phyloP scores from a whole-genome alignment of 495 filamentous ascomycete species.

The Podospora anserina region DNA sequence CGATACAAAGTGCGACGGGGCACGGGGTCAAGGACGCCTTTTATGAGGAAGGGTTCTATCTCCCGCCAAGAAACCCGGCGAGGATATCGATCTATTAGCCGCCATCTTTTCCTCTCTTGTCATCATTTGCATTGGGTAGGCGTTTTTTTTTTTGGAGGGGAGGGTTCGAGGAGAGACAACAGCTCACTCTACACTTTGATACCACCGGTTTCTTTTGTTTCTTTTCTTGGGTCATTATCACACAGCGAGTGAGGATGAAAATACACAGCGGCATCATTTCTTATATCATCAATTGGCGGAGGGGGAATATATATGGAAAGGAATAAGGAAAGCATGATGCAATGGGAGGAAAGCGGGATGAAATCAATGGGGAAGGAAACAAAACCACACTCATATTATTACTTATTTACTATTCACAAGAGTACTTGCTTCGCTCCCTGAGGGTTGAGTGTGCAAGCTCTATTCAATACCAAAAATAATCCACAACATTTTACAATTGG shows the following conservation, averaged over 20 bases:
- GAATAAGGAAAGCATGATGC: background rate
- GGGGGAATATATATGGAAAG: background rate
- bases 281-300: background rate
- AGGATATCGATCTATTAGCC: constrained; percentile 49
- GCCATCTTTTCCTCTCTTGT: background rate
- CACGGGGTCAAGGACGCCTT: constrained; percentile 47
- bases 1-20: constrained; percentile 21
- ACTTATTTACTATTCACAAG: background rate
- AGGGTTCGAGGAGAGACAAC: too few species aligned
- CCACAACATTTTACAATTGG: too few species aligned
- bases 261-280: background rate
- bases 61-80: constrained; percentile 47
- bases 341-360: background rate
- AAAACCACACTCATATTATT: background rate
- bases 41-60: constrained; percentile 62
- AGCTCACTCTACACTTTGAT: too few species aligned
- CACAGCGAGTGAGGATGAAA: background rate
- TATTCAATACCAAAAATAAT: too few species aligned
- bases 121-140: too few species aligned
- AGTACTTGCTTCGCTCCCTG: background rate
- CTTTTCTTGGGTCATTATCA: too few species aligned
- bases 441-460: background rate
- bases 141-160: background rate
- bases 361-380: background rate
- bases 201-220: too few species aligned